These are phyloP conservation scores for grape (Vitis vinifera) DNA, from an alignment of 164 flowering plant genomes.

Conservation along the genomic window DNA sequence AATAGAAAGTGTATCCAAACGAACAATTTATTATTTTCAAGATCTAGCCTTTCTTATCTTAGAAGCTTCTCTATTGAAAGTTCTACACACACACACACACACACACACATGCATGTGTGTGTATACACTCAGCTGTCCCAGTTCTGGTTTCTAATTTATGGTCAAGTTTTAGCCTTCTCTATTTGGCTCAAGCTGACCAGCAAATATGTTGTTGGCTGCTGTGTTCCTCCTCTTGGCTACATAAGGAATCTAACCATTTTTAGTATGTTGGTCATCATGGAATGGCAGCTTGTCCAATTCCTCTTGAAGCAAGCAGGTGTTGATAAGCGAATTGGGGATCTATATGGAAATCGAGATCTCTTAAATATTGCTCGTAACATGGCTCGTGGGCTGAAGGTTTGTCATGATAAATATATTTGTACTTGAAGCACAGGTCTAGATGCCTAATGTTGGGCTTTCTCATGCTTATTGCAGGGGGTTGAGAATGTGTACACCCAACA, in stretches of 20 bases:
- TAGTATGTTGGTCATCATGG: slow-evolving; percentile 13
- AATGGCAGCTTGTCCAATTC: slow-evolving; percentile 87
- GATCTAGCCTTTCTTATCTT: too few species aligned
- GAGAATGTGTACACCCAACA: slow-evolving; percentile 99
- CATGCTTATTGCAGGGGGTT: slow-evolving; percentile 62
- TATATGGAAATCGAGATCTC: slow-evolving; percentile 89
- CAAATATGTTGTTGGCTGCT: slow-evolving; percentile 1
- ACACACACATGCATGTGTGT: too few species aligned
- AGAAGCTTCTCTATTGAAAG: too few species aligned
- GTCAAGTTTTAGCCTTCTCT: neutral
- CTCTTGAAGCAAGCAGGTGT: slow-evolving; percentile 95
- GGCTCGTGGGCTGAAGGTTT: slow-evolving; percentile 99
- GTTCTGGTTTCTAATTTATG: neutral
- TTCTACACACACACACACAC: too few species aligned
- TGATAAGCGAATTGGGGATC: slow-evolving; percentile 92
- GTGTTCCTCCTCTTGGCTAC: neutral
- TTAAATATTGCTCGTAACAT: slow-evolving; percentile 93
- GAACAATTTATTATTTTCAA: too few species aligned
- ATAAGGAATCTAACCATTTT: slow-evolving; percentile 10
- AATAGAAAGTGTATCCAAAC: too few species aligned
- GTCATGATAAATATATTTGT: slow-evolving; percentile 12
- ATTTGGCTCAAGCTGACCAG: slow-evolving; percentile 7
- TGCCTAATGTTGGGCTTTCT: neutral
- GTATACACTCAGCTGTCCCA: neutral
- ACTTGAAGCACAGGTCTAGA: neutral